A percentile compares a stretch with the other conserved stretches of the same genome.
Conservation (phyloP, 805 yeast species). For the Candida methanosorbosa region DNA sequence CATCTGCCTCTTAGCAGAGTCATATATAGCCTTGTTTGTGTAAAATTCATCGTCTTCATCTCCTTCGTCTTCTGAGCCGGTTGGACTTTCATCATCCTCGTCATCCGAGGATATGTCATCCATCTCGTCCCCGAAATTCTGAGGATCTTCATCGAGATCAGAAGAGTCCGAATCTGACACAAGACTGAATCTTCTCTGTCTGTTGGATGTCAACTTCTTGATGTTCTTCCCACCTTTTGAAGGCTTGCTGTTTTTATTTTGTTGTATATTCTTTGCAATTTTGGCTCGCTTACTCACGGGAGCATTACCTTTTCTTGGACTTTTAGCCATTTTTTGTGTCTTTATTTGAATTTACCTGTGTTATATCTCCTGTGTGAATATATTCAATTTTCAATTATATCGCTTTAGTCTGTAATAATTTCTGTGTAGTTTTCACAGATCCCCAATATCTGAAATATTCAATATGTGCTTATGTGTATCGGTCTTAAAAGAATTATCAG, state of each 20-base stretch:
- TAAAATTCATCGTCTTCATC: constrained; percentile 21
- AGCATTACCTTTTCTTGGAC: constrained; percentile 20
- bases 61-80: constrained; percentile 16
- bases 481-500: no score
- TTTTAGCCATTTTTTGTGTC: constrained; percentile 17
- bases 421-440: no score
- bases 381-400: background rate
- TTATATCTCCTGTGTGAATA: background rate
- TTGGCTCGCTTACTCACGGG: constrained; percentile 4
- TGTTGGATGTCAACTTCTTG: constrained; percentile 5
- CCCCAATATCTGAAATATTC: no score
- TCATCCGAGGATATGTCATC: constrained; percentile 6
- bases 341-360: background rate
- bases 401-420: background rate
- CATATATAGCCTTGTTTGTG: constrained; percentile 19
- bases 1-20: constrained; percentile 12
- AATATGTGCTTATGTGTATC: no score
- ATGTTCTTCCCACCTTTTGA: constrained; percentile 20
- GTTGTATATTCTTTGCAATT: constrained; percentile 3
- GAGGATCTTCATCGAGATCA: constrained; percentile 7
- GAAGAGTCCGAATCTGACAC: constrained; percentile 7
- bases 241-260: constrained; percentile 3
- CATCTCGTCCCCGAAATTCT: constrained; percentile 5
- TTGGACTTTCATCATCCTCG: constrained; percentile 18
- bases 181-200: constrained; percentile 18